phyloP scores from a whole-genome alignment of 1,139 yeast genomes.

The Suhomyces taliae region DNA sequence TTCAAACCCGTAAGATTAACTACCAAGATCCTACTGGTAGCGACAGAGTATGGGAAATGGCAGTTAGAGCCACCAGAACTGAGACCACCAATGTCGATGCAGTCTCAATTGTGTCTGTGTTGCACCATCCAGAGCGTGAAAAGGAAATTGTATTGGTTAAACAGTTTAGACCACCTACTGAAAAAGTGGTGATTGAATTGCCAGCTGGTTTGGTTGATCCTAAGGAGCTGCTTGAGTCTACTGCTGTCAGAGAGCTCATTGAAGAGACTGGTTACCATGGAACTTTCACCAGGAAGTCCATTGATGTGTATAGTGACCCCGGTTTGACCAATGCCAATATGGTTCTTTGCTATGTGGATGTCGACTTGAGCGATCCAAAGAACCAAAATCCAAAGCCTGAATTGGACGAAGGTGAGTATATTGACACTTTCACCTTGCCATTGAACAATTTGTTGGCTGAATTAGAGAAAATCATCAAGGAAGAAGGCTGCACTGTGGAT shows the following conservation, averaged over 20 bases:
- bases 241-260: constrained; percentile 82
- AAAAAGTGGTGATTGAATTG: constrained; percentile 82
- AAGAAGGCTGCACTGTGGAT: constrained; percentile 75
- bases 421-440: constrained; percentile 76
- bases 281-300: constrained; percentile 47
- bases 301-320: constrained; percentile 75
- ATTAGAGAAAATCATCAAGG: constrained; percentile 47
- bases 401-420: constrained; percentile 86
- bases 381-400: constrained; percentile 70
- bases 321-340: constrained; percentile 92
- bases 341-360: constrained; percentile 73
- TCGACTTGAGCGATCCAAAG: constrained; percentile 65
- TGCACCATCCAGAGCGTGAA: constrained; percentile 48
- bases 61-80: constrained; percentile 78
- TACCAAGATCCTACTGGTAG: constrained; percentile 70
- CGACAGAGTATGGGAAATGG: constrained; percentile 85
- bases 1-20: constrained; percentile 55
- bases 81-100: constrained; percentile 73
- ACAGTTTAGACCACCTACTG: constrained; percentile 91
- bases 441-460: constrained; percentile 55
- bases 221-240: constrained; percentile 68
- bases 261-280: constrained; percentile 95
- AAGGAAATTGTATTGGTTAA: constrained; percentile 68
- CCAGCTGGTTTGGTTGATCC: constrained; percentile 96
- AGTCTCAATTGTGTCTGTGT: constrained; percentile 79